Base-by-base conservation (phyloP, 371 early-diverging fungal genomes). In the Rozella allomycis region DNA sequence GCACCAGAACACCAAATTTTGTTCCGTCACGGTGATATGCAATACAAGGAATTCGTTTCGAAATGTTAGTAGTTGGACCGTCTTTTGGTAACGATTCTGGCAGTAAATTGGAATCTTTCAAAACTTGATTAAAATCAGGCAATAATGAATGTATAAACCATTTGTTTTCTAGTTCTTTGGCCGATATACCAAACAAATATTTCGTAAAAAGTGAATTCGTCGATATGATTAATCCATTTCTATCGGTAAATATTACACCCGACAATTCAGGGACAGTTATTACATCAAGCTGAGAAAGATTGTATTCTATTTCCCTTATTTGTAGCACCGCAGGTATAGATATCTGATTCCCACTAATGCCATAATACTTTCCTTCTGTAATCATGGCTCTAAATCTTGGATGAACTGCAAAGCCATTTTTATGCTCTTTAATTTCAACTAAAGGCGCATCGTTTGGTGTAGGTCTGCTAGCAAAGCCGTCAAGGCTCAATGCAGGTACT, bases 201-300 rank as follows among this genome's bases (percentile, higher is more conserved):
- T 64, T 59, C 16, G 59, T 58, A 47, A 74, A 70, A 5, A 56
- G 64, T 17, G 64, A 49, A 42, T 70, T 70, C 46, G 67, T 64
- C 10, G 65, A 58, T 26, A 65, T 66, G 31, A 72, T 64, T 25
- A 50, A 40, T 5, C 71, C 70, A 20, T 52, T 45, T 17, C 41
- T 43, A 14, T 58, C 54, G 4, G 58, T 39, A 12, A 70, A 71
- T 41, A 74, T 54, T 17, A 74, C 61, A 16, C 74, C 72, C 17
- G 72, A 67, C 31, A 72, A 65, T 1, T 67, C 55, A 27, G 72
- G 68, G 40, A 73, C 69, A 8, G 67, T 63, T 23, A 69, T 69
- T 26, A 73, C 57, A 10, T 58, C 58, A 27, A 70, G 31, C 1
- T 35, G 13, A 33, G 1, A n/a, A n/a, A n/a, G n/a, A n/a, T n/a